Evolutionary conservation across 768 basidiomycete species (phyloP).

Genomic region (Cantharellus cinnabarinus): DNA sequence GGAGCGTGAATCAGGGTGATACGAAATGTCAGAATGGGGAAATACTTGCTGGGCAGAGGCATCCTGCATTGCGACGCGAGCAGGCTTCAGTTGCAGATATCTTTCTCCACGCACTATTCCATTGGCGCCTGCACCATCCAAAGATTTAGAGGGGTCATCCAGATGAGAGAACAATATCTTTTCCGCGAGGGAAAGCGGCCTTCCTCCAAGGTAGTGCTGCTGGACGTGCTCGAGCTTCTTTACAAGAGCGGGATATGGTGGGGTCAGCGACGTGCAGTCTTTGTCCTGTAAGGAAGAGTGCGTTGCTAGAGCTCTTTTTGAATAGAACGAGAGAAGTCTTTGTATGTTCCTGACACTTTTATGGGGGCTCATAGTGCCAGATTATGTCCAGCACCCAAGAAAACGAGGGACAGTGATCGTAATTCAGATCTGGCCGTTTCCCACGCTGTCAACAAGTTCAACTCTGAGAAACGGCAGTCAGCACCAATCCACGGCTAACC

Average conservation of each 20-base stretch:
- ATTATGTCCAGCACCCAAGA: too few species aligned
- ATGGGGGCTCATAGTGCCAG: too few species aligned
- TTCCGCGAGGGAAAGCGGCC: constrained; percentile 85
- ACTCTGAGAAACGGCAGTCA: too few species aligned
- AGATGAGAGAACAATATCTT: constrained; percentile 95
- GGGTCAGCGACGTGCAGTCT: constrained; percentile 56
- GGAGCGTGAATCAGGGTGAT: neutral
- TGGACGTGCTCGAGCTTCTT: constrained; percentile 52
- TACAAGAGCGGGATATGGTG: constrained; percentile 58
- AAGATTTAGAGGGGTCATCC: constrained; percentile 48
- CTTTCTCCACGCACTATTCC: constrained; percentile 59
- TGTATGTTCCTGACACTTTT: too few species aligned
- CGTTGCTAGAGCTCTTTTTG: constrained; percentile 11
- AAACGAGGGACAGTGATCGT: too few species aligned
- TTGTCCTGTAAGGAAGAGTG: constrained; percentile 25
- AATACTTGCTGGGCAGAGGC: constrained; percentile 63
- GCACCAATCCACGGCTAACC: too few species aligned
- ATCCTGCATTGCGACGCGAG: constrained; percentile 96
- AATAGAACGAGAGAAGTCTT: neutral
- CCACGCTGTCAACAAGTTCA: too few species aligned
- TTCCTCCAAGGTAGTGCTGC: constrained; percentile 33
- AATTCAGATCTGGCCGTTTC: too few species aligned
- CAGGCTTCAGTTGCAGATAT: constrained; percentile 78
- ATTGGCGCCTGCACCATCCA: constrained; percentile 34
- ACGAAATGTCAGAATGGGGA: neutral